These are phyloP conservation scores for Blastobotrys americana DNA, from an alignment of 805 yeast species.

Conservation along the genomic window DNA sequence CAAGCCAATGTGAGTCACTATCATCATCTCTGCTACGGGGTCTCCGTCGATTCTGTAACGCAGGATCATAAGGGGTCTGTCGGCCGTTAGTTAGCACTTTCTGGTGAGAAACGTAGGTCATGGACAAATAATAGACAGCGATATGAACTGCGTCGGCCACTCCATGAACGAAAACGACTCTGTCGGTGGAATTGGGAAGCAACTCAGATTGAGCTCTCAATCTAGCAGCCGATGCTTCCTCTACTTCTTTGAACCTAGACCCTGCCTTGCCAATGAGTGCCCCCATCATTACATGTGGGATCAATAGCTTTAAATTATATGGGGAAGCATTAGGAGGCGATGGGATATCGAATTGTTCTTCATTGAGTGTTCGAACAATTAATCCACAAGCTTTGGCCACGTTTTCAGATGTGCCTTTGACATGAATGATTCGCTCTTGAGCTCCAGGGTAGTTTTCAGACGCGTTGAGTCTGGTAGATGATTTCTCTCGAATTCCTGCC, in stretches of 20 bases:
- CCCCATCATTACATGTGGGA: constrained; percentile 78
- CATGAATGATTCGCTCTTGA: constrained; percentile 66
- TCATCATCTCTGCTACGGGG: constrained; percentile 2
- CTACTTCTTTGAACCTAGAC: constrained; percentile 67
- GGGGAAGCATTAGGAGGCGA: constrained; percentile 49
- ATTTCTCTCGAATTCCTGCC: constrained; percentile 52
- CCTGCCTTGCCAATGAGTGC: constrained; percentile 76
- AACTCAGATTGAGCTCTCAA: constrained; percentile 66
- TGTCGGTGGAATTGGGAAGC: constrained; percentile 69
- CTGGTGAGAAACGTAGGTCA: constrained; percentile 56
- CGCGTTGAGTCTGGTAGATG: constrained; percentile 60
- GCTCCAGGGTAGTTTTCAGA: constrained; percentile 65
- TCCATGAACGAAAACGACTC: constrained; percentile 62
- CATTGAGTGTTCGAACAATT: constrained; percentile 56
- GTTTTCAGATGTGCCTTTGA: constrained; percentile 66
- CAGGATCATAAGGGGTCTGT: constrained; percentile 53
- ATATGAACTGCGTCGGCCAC: constrained; percentile 84
- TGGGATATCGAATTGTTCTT: constrained; percentile 59
- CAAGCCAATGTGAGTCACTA: neutral
- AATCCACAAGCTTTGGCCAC: constrained; percentile 79
- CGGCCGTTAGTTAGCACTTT: constrained; percentile 47
- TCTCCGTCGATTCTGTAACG: constrained; percentile 29
- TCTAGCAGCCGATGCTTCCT: constrained; percentile 71
- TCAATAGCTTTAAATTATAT: constrained; percentile 51
- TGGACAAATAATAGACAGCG: constrained; percentile 68